Evolutionary conservation across 2,329 filamentous ascomycete species (phyloP).

Genomic region (Pestalotiopsis fici): DNA sequence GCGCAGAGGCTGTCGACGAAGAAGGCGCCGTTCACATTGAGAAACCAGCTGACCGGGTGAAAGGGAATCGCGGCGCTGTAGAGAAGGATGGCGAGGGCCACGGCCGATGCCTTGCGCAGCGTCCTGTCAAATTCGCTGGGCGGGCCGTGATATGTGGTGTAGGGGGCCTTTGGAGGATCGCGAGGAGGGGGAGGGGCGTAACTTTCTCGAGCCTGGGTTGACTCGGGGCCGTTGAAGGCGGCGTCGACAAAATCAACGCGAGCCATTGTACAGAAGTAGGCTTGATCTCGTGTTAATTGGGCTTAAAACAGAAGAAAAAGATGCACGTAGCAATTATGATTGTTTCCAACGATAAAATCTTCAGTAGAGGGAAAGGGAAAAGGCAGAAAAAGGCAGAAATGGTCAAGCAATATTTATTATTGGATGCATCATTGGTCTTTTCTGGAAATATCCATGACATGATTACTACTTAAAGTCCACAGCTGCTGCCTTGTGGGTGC

Average conservation of each 20-base stretch:
- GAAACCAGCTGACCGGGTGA: slow-evolving; percentile 16
- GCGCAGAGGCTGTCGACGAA: slow-evolving; percentile 46
- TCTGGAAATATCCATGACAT: not conserved
- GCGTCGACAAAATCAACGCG: not conserved
- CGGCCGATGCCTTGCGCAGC: slow-evolving; percentile 14
- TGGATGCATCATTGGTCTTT: not conserved
- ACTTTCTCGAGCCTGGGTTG: not conserved
- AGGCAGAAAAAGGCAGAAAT: too few relatives aligned
- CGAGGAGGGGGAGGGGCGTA: not conserved
- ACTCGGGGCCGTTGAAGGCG: not conserved
- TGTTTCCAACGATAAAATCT: not conserved
- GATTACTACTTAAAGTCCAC: not conserved
- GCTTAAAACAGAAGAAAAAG: not conserved
- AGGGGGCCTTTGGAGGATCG: not conserved
- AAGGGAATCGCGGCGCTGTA: slow-evolving; percentile 22
- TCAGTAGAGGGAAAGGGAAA: not conserved
- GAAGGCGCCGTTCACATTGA: slow-evolving; percentile 34
- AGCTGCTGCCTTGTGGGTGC: not conserved
- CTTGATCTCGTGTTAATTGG: not conserved
- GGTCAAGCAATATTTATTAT: too few relatives aligned
- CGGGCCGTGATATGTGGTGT: slow-evolving; percentile 1
- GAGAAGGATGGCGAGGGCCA: slow-evolving; percentile 18
- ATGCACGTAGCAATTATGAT: not conserved
- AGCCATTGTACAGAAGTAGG: not conserved
- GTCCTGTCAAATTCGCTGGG: slow-evolving; percentile 5